phyloP scores from a whole-genome alignment of 2,329 filamentous ascomycete genomes.

The Catunica adiposa region DNA sequence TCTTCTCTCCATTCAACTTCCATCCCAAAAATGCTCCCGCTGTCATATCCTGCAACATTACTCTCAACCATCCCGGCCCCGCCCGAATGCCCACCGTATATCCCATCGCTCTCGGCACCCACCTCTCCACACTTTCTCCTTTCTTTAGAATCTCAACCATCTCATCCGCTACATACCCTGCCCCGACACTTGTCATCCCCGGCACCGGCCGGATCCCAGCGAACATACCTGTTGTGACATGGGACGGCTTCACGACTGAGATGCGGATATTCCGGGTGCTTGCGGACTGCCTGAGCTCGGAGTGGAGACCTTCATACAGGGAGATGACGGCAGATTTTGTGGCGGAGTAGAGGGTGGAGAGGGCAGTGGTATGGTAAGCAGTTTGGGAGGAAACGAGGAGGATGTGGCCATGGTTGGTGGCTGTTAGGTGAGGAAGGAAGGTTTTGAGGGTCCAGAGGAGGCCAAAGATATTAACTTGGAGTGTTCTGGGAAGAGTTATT shows the following conservation, averaged over 20 bases:
- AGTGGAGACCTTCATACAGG: slow-evolving; percentile 41
- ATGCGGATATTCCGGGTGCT: slow-evolving; percentile 35
- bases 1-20: neutral
- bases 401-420: slow-evolving; percentile 40
- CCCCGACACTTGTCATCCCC: slow-evolving; percentile 9
- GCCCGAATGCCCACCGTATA: slow-evolving; percentile 4
- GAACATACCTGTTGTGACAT: slow-evolving; percentile 31
- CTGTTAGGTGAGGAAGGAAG: slow-evolving; percentile 39
- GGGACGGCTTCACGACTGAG: slow-evolving; percentile 19
- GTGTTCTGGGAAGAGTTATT: slow-evolving; percentile 23
- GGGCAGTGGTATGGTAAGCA: slow-evolving; percentile 34
- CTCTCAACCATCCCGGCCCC: slow-evolving; percentile 1
- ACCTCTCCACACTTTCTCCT: slow-evolving; percentile 13
- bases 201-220: slow-evolving; percentile 14
- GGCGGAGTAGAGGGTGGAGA: slow-evolving; percentile 42
- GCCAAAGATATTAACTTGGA: slow-evolving; percentile 40
- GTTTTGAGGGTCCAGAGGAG: slow-evolving; percentile 40
- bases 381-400: slow-evolving; percentile 40
- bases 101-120: neutral
- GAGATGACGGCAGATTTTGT: slow-evolving; percentile 40
- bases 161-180: slow-evolving; percentile 1
- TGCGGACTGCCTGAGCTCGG: slow-evolving; percentile 35
- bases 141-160: slow-evolving; percentile 7
- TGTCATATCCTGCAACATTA: slow-evolving; percentile 11
- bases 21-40: slow-evolving; percentile 2